Evolutionary conservation across 2,329 filamentous ascomycete genomes (phyloP).

Genomic region (Ceratocystis eucalypticola): DNA sequence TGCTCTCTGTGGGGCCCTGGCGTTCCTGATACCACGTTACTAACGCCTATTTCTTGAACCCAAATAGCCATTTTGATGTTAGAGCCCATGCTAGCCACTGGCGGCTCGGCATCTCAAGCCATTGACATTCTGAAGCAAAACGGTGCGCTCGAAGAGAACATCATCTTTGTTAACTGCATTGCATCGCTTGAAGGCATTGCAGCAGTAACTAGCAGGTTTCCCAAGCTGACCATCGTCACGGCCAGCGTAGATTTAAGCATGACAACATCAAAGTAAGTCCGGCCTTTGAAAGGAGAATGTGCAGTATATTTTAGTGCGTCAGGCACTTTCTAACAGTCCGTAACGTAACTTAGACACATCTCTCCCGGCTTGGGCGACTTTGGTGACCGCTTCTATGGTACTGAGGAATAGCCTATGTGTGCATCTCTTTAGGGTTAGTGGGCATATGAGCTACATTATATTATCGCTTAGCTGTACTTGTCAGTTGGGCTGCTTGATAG

Average conservation of each 20-base stretch:
- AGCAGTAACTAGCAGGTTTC: constrained; percentile 21
- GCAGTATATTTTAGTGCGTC: neutral
- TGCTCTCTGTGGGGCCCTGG: neutral
- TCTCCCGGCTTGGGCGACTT: constrained; percentile 28
- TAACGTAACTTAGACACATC: constrained; percentile 24
- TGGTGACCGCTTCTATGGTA: constrained; percentile 26
- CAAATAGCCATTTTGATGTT: constrained; percentile 21
- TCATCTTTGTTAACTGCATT: constrained; percentile 25
- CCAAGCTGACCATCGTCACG: constrained; percentile 22
- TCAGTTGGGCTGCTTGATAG: neutral
- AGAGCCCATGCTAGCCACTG: constrained; percentile 23
- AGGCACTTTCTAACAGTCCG: neutral
- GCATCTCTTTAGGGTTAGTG: neutral
- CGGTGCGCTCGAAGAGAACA: constrained; percentile 23
- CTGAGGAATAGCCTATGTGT: neutral
- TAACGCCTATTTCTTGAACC: neutral
- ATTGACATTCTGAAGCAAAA: constrained; percentile 20
- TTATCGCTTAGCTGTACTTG: neutral
- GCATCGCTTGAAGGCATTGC: constrained; percentile 23
- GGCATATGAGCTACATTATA: neutral
- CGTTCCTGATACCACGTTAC: neutral
- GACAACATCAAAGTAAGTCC: constrained; percentile 21
- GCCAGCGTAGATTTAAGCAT: constrained; percentile 21
- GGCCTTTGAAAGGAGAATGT: neutral
- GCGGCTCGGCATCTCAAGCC: constrained; percentile 21